These are phyloP conservation scores for Penicillium olsonii DNA, from an alignment of 2,329 filamentous ascomycete species.

Conservation along the genomic window DNA sequence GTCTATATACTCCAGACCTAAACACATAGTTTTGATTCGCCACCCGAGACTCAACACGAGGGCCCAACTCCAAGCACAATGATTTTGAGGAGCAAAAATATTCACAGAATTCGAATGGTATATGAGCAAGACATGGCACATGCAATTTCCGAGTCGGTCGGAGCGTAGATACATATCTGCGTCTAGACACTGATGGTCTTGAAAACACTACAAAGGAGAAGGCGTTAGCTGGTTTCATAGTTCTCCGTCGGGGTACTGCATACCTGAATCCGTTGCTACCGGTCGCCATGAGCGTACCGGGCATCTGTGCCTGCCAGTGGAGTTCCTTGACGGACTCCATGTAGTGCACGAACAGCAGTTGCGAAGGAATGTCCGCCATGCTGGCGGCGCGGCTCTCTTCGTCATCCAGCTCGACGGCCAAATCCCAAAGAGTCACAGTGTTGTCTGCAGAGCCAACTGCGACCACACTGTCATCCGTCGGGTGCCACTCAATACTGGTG, in stretches of 20 bases:
- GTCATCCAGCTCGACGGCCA: constrained; percentile 94
- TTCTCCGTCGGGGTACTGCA: constrained; percentile 26
- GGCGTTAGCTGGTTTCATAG: constrained; percentile 19
- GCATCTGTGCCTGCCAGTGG: constrained; percentile 97
- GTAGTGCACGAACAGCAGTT: constrained; percentile 95
- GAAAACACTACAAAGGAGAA: constrained; percentile 61
- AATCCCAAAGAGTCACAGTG: constrained; percentile 93
- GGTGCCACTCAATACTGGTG: constrained; percentile 95
- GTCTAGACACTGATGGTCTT: constrained; percentile 76
- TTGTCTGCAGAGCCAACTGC: constrained; percentile 90
- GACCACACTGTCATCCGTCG: constrained; percentile 93
- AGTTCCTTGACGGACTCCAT: constrained; percentile 92
- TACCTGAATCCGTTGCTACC: constrained; percentile 79
- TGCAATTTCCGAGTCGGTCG: constrained; percentile 20
- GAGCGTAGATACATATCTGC: constrained; percentile 11
- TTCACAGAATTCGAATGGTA: constrained; percentile 25
- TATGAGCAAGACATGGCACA: constrained; percentile 31
- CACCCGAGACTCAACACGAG: constrained; percentile 12
- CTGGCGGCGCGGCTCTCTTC: constrained; percentile 91
- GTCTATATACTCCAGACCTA: constrained; percentile 11
- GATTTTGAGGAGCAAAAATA: constrained; percentile 20
- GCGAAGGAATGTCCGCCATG: constrained; percentile 86
- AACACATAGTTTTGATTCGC: constrained; percentile 17
- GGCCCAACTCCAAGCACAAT: constrained; percentile 18
- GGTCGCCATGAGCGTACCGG: constrained; percentile 83